A percentile compares a stretch with the other conserved stretches of the same genome.
phyloP scores from a whole-genome alignment of 2,329 filamentous ascomycete genomes.

The Didymosphaeria variabile region DNA sequence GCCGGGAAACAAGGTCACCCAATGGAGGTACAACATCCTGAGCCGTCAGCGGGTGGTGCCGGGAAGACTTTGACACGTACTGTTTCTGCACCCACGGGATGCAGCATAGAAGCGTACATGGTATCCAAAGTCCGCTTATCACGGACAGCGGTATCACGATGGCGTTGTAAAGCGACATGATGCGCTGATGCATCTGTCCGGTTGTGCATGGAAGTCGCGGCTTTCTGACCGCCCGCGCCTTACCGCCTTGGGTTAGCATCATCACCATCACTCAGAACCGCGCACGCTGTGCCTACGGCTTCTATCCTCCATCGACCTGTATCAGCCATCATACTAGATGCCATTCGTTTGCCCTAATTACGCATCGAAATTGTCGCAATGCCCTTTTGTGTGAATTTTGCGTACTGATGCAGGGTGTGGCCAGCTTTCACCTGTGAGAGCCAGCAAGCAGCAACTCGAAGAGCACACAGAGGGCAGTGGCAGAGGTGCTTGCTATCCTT shows the following conservation, averaged over 20 bases:
- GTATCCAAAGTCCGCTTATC: constrained; percentile 46
- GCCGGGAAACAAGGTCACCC: constrained; percentile 46
- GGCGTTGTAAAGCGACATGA: constrained; percentile 32
- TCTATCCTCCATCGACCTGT: too few relatives aligned
- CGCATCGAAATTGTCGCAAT: too few relatives aligned
- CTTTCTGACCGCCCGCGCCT: background rate
- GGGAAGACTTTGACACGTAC: constrained; percentile 22
- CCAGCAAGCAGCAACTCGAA: too few relatives aligned
- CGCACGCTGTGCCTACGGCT: too few relatives aligned
- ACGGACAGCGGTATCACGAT: constrained; percentile 37
- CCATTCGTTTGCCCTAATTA: too few relatives aligned
- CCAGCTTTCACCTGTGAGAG: too few relatives aligned
- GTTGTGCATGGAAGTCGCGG: background rate
- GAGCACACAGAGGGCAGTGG: too few relatives aligned
- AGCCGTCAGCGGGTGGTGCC: constrained; percentile 17
- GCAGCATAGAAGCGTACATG: constrained; percentile 44
- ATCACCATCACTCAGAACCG: too few relatives aligned
- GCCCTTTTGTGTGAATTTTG: too few relatives aligned
- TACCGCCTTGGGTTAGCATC: background rate
- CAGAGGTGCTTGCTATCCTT: too few relatives aligned
- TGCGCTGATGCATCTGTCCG: constrained; percentile 17
- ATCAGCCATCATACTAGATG: too few relatives aligned
- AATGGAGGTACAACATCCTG: constrained; percentile 50
- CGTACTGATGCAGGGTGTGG: too few relatives aligned
- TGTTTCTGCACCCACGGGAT: constrained; percentile 49